A percentile compares a stretch with the other conserved stretches of the same genome.
phyloP scores from a whole-genome alignment of 768 basidiomycete species.

The Leccinum sublutescens region DNA sequence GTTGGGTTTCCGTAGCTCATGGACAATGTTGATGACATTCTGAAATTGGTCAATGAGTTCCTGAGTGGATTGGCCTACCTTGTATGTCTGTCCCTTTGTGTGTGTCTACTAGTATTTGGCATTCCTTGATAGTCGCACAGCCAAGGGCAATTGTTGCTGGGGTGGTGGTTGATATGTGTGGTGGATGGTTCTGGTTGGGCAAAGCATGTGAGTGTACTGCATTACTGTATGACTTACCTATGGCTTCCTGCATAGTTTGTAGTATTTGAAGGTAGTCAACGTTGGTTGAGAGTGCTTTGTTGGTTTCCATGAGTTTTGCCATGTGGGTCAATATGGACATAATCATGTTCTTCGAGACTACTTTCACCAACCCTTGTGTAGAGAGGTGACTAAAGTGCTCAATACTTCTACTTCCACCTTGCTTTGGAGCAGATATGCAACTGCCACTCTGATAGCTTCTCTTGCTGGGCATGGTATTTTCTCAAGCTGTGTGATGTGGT shows the following conservation, averaged over 20 bases:
- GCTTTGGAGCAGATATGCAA: background rate
- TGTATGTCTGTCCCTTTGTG: background rate
- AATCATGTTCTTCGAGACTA: background rate
- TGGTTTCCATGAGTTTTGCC: background rate
- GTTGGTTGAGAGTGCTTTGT: background rate
- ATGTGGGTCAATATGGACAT: background rate
- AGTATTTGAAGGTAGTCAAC: background rate
- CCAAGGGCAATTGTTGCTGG: background rate
- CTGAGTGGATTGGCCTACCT: background rate
- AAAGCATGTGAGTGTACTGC: too few species aligned
- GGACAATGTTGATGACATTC: background rate
- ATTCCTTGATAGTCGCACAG: background rate
- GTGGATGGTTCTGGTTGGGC: too few species aligned
- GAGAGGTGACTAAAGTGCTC: background rate
- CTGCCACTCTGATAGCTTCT: background rate
- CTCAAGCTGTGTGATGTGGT: background rate
- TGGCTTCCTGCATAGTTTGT: too few species aligned
- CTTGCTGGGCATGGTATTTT: background rate
- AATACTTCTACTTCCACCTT: background rate
- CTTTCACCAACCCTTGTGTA: too few species aligned
- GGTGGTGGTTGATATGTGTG: too few species aligned
- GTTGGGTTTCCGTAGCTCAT: background rate
- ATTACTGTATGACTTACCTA: too few species aligned
- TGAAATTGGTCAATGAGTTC: background rate
- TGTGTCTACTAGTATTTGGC: background rate